A percentile compares a stretch with the other conserved stretches of the same genome.
Conservation (phyloP, 2,329 filamentous ascomycete species). For the Beauveria sp. region DNA sequence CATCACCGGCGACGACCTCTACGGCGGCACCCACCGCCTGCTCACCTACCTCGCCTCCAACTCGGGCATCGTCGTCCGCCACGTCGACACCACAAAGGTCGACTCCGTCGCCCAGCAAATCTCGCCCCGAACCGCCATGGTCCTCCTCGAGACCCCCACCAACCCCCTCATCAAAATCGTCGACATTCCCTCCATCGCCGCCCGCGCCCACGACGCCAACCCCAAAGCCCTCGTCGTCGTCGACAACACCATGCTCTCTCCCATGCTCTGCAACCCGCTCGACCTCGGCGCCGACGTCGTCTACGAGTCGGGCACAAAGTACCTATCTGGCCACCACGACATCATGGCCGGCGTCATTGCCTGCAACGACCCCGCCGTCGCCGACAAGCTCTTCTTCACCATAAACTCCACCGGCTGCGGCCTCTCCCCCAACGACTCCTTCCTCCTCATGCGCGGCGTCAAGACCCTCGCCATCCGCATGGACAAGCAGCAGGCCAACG, state of each 20-base stretch:
- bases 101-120: conserved; percentile 63
- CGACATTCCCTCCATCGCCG: conserved; percentile 76
- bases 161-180: conserved; percentile 98
- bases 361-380: conserved; percentile 72
- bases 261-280: conserved; percentile 86
- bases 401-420: conserved; percentile 97
- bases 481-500: conserved; percentile 95
- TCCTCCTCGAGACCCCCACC: conserved; percentile 90
- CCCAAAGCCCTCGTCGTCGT: conserved; percentile 77
- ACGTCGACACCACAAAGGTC: conserved; percentile 85
- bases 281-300: conserved; percentile 93
- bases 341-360: conserved; percentile 98
- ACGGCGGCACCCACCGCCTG: conserved; percentile 89
- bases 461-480: conserved; percentile 97
- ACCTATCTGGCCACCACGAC: conserved; percentile 95
- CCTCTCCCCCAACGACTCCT: conserved; percentile 89
- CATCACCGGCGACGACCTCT: conserved; percentile 92
- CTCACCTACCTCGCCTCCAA: conserved; percentile 87
- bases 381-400: conserved; percentile 88
- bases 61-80: conserved; percentile 86
- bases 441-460: conserved; percentile 88
- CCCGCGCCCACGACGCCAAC: conserved; percentile 69
- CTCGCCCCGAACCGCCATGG: conserved; percentile 81
- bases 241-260: conserved; percentile 98
- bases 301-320: conserved; percentile 97